Evolutionary conservation across 2,329 filamentous ascomycete genomes (phyloP), one percentile per base, ranked within the genome.

Genomic region (Cytospora leucostoma): DNA sequence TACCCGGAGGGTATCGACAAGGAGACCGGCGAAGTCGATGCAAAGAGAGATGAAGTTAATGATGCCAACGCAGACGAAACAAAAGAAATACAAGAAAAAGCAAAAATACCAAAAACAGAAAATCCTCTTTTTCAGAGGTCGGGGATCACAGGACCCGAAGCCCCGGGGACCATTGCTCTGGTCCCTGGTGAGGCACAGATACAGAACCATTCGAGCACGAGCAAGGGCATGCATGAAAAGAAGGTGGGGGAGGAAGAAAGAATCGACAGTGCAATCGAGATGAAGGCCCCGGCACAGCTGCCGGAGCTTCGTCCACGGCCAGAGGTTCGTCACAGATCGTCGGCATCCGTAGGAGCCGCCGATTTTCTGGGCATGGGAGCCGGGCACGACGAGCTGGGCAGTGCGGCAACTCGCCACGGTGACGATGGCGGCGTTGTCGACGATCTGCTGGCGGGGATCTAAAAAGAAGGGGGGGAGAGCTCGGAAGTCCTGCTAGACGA

Each of bases 101-200:
- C 63, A 50, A 63, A 61, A 27, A 27, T 27, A 27, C 27, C 19
- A 21, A 37, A 49, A 57, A 15, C 49, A 33, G 59, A 65, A 50
- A 63, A 61, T 61, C 59, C 65, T 66, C 65, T 66, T 66, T 66
- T 66, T 66, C 63, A 40, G 55, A 51, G 61, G 56, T 58, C 65
- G 62, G 59, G 63, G 65, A 61, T 44, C 53, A 66, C 65, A 66
- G 65, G 58, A 66, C 63, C 62, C 62, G 65, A 56, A 62, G 65
- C 62, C 63, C 65, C 62, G 54, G 57, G 64, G 64, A 61, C 58
- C 10, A 38, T 53, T 54, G 64, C 63, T 66, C 60, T 66, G 65
- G 65, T 62, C 56, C 52, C 56, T 54, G 55, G 53, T 61, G 65
- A 58, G 63, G 65, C 62, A 57, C 17, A 65, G 65, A 51, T 65